These are phyloP conservation scores for Ploettnerulaceae sp. DNA, from an alignment of 2,329 filamentous ascomycete species.

Conservation along the genomic window DNA sequence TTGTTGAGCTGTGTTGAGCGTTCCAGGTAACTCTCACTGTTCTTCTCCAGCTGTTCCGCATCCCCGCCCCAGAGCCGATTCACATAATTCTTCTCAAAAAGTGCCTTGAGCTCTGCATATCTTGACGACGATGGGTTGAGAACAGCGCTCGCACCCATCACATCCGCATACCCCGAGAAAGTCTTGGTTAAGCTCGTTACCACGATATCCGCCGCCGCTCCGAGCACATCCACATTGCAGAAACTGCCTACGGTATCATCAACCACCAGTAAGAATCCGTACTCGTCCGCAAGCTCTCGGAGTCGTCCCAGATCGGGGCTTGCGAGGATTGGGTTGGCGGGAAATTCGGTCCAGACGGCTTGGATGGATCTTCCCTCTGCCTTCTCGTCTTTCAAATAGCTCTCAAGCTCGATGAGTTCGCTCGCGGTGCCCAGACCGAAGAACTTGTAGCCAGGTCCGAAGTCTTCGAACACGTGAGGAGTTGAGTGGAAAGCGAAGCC, in stretches of 20 bases:
- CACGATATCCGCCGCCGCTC: slow-evolving; percentile 43
- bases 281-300: slow-evolving; percentile 37
- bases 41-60: slow-evolving; percentile 42
- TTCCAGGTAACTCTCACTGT: slow-evolving; percentile 41
- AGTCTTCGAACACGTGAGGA: slow-evolving; percentile 43
- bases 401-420: slow-evolving; percentile 42
- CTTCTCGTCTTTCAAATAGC: slow-evolving; percentile 37
- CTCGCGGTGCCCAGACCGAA: slow-evolving; percentile 41
- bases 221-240: slow-evolving; percentile 42
- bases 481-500: slow-evolving; percentile 50
- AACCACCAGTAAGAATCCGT: slow-evolving; percentile 32
- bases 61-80: slow-evolving; percentile 47
- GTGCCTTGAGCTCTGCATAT: slow-evolving; percentile 37
- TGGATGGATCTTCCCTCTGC: slow-evolving; percentile 37
- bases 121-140: slow-evolving; percentile 44
- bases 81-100: slow-evolving; percentile 31
- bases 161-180: slow-evolving; percentile 52
- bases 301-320: slow-evolving; percentile 40
- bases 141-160: slow-evolving; percentile 47
- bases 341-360: slow-evolving; percentile 47
- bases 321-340: slow-evolving; percentile 42
- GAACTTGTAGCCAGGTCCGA: slow-evolving; percentile 40
- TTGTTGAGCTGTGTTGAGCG: slow-evolving; percentile 39
- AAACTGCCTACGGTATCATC: slow-evolving; percentile 38
- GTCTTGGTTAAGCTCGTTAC: slow-evolving; percentile 52